phyloP scores from a whole-genome alignment of 1,139 yeast genomes.

The Williopsis jadinii region DNA sequence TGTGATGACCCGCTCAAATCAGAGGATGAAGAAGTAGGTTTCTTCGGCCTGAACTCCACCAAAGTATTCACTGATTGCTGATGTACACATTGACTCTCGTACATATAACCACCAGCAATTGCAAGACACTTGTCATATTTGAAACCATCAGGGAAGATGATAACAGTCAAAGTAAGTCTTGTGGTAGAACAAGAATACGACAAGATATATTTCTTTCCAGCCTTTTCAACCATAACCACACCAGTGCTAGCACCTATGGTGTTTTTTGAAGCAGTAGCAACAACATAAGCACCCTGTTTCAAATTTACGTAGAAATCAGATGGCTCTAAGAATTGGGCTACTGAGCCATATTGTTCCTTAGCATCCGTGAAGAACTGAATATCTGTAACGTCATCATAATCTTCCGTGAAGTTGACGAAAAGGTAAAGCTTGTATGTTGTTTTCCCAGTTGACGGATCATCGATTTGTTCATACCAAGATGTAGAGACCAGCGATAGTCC shows the following conservation, averaged over 20 bases:
- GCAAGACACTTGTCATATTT: constrained; percentile 4
- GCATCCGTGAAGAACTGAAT: constrained; percentile 6
- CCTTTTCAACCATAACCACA: constrained; percentile 4
- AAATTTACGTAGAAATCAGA: constrained; percentile 8
- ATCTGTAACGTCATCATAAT: constrained; percentile 10
- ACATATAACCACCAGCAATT: constrained; percentile 6
- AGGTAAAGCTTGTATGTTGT: constrained; percentile 5
- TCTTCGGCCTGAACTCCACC: neutral
- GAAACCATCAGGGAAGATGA: constrained; percentile 1
- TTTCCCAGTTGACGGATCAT: neutral
- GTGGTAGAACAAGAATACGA: constrained; percentile 5
- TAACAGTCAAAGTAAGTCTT: constrained; percentile 1
- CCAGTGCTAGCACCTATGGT: constrained; percentile 1
- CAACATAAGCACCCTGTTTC: constrained; percentile 10
- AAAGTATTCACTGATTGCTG: neutral
- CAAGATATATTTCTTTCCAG: constrained; percentile 5
- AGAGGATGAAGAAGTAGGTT: neutral
- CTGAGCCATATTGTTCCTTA: neutral
- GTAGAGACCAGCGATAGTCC: neutral
- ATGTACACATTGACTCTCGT: constrained; percentile 1
- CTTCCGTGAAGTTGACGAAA: constrained; percentile 9
- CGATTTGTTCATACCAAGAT: neutral
- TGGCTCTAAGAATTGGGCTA: neutral
- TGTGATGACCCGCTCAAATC: too few relatives aligned
- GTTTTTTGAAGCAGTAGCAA: neutral